Base-by-base conservation (phyloP, 306 rosid genomes). In the Ziziphus jujuba region DNA sequence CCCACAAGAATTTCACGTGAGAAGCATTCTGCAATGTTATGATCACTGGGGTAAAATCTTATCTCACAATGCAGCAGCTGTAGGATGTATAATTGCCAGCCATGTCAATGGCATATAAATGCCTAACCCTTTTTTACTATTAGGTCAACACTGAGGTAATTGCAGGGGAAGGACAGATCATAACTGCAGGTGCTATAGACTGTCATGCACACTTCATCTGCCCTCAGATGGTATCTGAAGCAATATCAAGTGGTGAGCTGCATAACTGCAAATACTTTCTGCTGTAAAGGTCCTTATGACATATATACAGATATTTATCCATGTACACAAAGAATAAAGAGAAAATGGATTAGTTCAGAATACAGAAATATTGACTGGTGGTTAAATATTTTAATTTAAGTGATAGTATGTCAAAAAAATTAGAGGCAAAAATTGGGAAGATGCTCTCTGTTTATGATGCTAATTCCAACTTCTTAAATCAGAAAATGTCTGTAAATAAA, bases 201-300 rank as follows among this genome's bases (percentile, higher is more conserved):
- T 90, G 92, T 75, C 99, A 93, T 72, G 99, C 90, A 60, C 99
- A 93, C 75, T 90, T 81, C 75, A 88, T 86, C 73, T 88, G 99
- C 84, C 98, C 99, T 54, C 99, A 93, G 62, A 80, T 86, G 77
- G 96, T 69, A 19, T 59, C 75, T 43, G 99, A 86, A 67, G 92
- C 99, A 25, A 77, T 88, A 83, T 77, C 99, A 70, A 88, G 96
- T 59, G 97, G 99, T 93, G 69, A 78, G 86, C 77, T 66, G 25
- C 31, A 43, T 66, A 34, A 72, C 59, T 33, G 5, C 23, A 65
- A 16, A 57, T 58, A 50, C 57, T 53, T 79, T 56, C 48, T 49
- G 50, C 28, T 56, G 34, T 28, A 77, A 72, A 66, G 19, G 20
- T 67, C 69, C 35, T 56, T 20, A 43, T 24, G 28, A 24, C 22